Evolutionary conservation across 2,329 filamentous ascomycete genomes (phyloP).

Genomic region (Penicillium sclerotigenum): DNA sequence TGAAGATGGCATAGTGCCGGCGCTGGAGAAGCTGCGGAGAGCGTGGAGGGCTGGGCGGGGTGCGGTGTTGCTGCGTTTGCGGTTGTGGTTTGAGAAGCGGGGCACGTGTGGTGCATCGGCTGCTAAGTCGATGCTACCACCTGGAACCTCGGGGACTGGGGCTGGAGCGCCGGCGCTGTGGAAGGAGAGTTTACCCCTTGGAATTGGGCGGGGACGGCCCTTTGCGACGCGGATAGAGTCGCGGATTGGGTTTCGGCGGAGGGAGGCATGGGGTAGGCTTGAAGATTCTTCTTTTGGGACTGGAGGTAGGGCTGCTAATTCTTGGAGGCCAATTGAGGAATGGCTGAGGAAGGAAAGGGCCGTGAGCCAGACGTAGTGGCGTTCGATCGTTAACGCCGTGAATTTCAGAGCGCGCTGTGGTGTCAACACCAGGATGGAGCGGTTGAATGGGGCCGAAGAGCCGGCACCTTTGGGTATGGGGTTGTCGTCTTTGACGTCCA

Average conservation of each 20-base stretch:
- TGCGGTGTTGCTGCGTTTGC: slow-evolving; percentile 87
- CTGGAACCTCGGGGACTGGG: slow-evolving; percentile 35
- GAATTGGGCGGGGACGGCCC: slow-evolving; percentile 54
- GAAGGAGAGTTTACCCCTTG: slow-evolving; percentile 42
- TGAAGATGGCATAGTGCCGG: slow-evolving; percentile 38
- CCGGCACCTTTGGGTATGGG: slow-evolving; percentile 69
- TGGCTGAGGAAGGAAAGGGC: slow-evolving; percentile 93
- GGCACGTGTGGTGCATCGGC: slow-evolving; percentile 54
- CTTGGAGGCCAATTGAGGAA: slow-evolving; percentile 75
- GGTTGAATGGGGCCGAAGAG: slow-evolving; percentile 66
- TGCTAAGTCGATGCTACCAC: slow-evolving; percentile 32
- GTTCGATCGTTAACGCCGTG: slow-evolving; percentile 75
- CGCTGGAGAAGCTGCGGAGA: slow-evolving; percentile 71
- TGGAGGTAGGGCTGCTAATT: slow-evolving; percentile 61
- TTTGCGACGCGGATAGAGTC: slow-evolving; percentile 91
- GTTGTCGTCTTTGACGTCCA: slow-evolving; percentile 95
- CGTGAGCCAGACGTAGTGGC: slow-evolving; percentile 93
- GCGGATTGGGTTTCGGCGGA: slow-evolving; percentile 63
- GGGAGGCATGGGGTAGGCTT: slow-evolving; percentile 46
- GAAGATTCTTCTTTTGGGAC: slow-evolving; percentile 44
- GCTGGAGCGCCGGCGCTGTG: slow-evolving; percentile 27
- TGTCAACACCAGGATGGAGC: slow-evolving; percentile 91
- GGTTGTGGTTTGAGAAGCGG: slow-evolving; percentile 60
- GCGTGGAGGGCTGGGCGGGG: slow-evolving; percentile 59
- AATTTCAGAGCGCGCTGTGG: slow-evolving; percentile 94